These are phyloP conservation scores for Thielaviopsis ethacetica DNA, from an alignment of 2,329 filamentous ascomycete species.

Conservation along the genomic window DNA sequence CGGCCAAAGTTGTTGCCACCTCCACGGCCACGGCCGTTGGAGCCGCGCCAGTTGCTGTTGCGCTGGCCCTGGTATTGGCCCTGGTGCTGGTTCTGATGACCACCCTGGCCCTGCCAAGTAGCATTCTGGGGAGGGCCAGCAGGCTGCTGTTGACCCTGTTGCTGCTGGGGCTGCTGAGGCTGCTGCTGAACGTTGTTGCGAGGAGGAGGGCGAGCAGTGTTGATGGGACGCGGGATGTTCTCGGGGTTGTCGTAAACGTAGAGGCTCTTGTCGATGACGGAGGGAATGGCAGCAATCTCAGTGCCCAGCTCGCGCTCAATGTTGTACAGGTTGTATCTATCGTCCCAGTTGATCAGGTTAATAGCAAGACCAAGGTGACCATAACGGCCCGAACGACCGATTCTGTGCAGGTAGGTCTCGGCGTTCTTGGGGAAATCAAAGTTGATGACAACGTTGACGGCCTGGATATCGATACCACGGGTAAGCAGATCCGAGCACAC, in stretches of 20 bases:
- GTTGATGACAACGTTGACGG: conserved; percentile 99
- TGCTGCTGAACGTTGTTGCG: conserved; percentile 14
- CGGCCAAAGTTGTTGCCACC: conserved; percentile 15
- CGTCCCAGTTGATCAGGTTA: conserved; percentile 99
- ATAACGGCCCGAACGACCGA: conserved; percentile 92
- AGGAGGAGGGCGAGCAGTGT: conserved; percentile 20
- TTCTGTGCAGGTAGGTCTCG: conserved; percentile 95
- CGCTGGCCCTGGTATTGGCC: neutral
- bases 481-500: conserved; percentile 96
- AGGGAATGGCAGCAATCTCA: conserved; percentile 92
- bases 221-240: conserved; percentile 70
- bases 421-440: conserved; percentile 99
- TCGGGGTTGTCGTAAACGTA: conserved; percentile 98
- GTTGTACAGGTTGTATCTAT: conserved; percentile 96
- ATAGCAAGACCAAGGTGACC: conserved; percentile 95
- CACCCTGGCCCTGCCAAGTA: conserved; percentile 10
- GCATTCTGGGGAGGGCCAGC: conserved; percentile 6
- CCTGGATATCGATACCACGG: conserved; percentile 97
- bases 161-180: conserved; percentile 12
- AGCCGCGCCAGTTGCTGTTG: conserved; percentile 9
- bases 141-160: conserved; percentile 4
- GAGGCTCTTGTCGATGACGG: conserved; percentile 87
- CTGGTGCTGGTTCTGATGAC: neutral
- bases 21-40: conserved; percentile 11
- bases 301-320: conserved; percentile 96